A percentile compares a stretch with the other conserved stretches of the same genome.
These are phyloP conservation scores for Spirogloea muscicola DNA, from an alignment of 139 green algal genomes.

Conservation along the genomic window DNA sequence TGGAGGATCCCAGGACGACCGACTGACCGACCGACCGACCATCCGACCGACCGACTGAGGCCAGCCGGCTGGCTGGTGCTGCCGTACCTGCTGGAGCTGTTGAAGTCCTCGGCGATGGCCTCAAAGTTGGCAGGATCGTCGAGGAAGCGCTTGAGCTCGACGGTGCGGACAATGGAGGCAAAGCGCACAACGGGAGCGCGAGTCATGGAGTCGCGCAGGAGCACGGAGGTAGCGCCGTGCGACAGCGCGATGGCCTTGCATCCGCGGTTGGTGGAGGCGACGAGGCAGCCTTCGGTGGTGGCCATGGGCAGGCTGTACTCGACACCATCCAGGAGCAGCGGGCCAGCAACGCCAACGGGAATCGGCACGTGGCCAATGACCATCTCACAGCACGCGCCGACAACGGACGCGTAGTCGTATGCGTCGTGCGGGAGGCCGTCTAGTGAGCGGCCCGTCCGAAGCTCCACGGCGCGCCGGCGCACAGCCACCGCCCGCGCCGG, in stretches of 20 bases:
- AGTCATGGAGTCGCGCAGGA: slow-evolving; percentile 45
- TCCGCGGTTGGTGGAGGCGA: slow-evolving; percentile 43
- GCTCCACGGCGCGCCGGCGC: slow-evolving; percentile 23
- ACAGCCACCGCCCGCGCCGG: slow-evolving; percentile 24
- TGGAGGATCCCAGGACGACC: too few species aligned
- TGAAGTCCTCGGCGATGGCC: slow-evolving; percentile 29
- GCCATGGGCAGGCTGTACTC: slow-evolving; percentile 45
- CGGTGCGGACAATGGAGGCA: neutral
- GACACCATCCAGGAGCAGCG: slow-evolving; percentile 36
- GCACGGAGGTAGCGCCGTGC: slow-evolving; percentile 13
- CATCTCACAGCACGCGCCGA: slow-evolving; percentile 47
- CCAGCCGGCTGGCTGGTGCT: too few species aligned
- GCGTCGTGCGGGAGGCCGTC: slow-evolving; percentile 12
- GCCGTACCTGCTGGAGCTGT: slow-evolving; percentile 29
- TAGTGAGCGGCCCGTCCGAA: slow-evolving; percentile 20
- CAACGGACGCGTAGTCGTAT: slow-evolving; percentile 33
- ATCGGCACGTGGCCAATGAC: slow-evolving; percentile 46
- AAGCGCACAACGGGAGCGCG: slow-evolving; percentile 44
- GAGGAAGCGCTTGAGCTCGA: slow-evolving; percentile 31
- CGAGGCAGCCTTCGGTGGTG: slow-evolving; percentile 44
- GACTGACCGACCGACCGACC: too few species aligned
- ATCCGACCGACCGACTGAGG: too few species aligned
- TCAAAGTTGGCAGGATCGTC: slow-evolving; percentile 30
- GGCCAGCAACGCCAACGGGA: slow-evolving; percentile 43
- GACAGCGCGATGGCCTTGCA: slow-evolving; percentile 39